Base-by-base conservation (phyloP, 768 basidiomycete genomes). In the Albatrellus ellisii region DNA sequence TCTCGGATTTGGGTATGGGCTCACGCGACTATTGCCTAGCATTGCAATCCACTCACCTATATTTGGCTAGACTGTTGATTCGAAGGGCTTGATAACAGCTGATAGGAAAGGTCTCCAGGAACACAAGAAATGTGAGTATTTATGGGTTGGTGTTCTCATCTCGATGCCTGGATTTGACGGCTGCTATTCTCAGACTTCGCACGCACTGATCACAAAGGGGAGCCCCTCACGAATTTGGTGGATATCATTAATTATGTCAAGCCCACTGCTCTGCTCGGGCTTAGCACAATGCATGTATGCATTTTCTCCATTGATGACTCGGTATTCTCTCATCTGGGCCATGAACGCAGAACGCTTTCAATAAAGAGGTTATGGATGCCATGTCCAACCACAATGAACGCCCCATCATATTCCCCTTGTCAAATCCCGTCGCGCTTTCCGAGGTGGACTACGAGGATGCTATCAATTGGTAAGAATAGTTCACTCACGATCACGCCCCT, bases 381-480 rank as follows among this genome's bases (percentile, higher is more conserved):
- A 90, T 95, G 89, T 73, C 79, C 14, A 68, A 70, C 22, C 68
- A 82, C 53, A 94, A 91, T 59, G 65, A 73, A 4, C 73, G 77
- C 14, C 91, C 91, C 18, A 90, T 94, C 64, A 74, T 94, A 57
- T 94, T 94, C 70, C 86, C 91, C 25, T 74, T 94, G 8, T 88
- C 85, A 18, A 95, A 94, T 65, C 91, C 91, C 33, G 73, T 83
- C 43, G 67, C 68, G n/a, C 67, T 85, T 36, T 81, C 79, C 6
- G 87, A 89, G 56, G 85, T 82, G 57, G 77, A 79, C 18, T 90
- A 85, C 59, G 60, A 73, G 35, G 79, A 87, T 39, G 84, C 84
- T 2, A 72, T 89, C 32, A 61, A 64, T 36, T 68, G 77, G 62
- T n/a, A n/a, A n/a, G n/a, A n/a, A n/a, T n/a, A n/a, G n/a, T n/a